Evolutionary conservation across 2,329 filamentous ascomycete species (phyloP), one percentile per base, ranked within the genome.

Genomic region (Apiospora marii): DNA sequence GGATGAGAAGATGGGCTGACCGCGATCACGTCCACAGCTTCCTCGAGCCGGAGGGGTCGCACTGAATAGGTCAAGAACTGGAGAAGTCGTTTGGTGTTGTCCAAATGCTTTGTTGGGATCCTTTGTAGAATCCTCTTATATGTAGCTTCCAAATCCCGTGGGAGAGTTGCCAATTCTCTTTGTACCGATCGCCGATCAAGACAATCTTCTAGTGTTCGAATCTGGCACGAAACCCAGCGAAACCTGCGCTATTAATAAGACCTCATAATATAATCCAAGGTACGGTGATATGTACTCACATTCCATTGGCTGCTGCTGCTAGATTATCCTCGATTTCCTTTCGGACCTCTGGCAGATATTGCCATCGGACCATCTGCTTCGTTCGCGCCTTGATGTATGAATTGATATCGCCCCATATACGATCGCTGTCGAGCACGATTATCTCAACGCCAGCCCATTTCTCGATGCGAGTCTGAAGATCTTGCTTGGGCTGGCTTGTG

Each of bases 11-110:
- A 64, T 4, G 71, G 58, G 61, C 80, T 72, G 2, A 82, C 78
- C 41, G 77, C 78, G 24, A 82, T 69, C 67, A 74, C 74, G 64
- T 82, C 78, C 24, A 77, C 75, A 0, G 79, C 46, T 71, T 82
- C 79, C 24, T 74, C 69, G 22, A 83, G 58, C 16, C 48, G 51
- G 22, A 82, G 71, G 0, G 79, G 80, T 34, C 76, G 72, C 30
- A 71, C 27, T 2, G 79, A 79, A 71, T 72, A 79, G 8, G 74
- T 67, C 5, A 83, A 72, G 5, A 76, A 72, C 43, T 77, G 76
- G 13, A 77, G 46, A 6, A 76, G 61, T 22, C 75, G 73, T 22
- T 0, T 75, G 8, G 75, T 68, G 7, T 71, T 7, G 1, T 48
- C 49, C 3, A 22, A 14, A 27, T 72, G 16, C 7, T 71, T 24